These are phyloP conservation scores for Suhomyces tanzawaensis DNA, from an alignment of 805 yeast species.

Conservation along the genomic window DNA sequence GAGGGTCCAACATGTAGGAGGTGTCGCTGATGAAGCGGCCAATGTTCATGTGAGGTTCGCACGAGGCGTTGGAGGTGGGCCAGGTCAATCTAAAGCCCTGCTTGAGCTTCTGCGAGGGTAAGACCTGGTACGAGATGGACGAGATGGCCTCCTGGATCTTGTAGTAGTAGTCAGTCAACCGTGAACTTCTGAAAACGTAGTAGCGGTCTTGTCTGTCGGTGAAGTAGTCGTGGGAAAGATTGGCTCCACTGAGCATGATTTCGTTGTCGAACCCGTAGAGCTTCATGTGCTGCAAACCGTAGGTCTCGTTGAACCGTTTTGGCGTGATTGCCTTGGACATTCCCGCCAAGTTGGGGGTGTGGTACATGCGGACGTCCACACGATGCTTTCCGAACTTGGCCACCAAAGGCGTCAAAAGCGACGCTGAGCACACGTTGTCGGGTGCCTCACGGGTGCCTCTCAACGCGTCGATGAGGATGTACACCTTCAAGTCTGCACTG, in stretches of 20 bases:
- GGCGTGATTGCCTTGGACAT: conserved; percentile 66
- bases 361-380: conserved; percentile 80
- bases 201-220: conserved; percentile 94
- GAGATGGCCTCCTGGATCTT: conserved; percentile 66
- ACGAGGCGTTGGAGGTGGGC: conserved; percentile 67
- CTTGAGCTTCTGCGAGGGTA: conserved; percentile 38
- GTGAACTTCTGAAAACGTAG: conserved; percentile 59
- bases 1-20: conserved; percentile 53
- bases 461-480: conserved; percentile 79
- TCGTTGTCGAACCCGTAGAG: conserved; percentile 93
- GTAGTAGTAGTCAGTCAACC: conserved; percentile 70
- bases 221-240: conserved; percentile 86
- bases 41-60: conserved; percentile 62
- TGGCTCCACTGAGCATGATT: conserved; percentile 86
- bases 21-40: conserved; percentile 55
- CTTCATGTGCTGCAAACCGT: conserved; percentile 96
- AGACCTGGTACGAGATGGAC: conserved; percentile 66
- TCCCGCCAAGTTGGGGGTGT: conserved; percentile 82
- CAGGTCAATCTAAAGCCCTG: conserved; percentile 61
- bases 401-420: conserved; percentile 64
- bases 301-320: conserved; percentile 82
- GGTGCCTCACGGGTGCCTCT: conserved; percentile 95
- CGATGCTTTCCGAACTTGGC: conserved; percentile 61
- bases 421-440: conserved; percentile 62
- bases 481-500: conserved; percentile 64